Evolutionary conservation across 768 basidiomycete species (phyloP), one percentile per base, ranked within the genome.

Genomic region (Gymnopilus dilepis): DNA sequence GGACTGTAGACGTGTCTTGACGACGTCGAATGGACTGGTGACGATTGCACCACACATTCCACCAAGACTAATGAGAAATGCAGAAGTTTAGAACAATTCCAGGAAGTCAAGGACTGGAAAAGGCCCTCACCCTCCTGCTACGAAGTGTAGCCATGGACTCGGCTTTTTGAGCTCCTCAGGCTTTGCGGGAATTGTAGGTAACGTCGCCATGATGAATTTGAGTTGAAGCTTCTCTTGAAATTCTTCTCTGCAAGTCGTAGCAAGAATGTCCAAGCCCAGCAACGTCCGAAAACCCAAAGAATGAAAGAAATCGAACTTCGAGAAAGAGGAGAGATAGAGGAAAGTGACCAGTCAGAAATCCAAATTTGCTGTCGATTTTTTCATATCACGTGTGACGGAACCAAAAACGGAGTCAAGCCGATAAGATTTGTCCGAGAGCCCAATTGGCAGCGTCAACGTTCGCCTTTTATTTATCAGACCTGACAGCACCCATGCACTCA

Each of bases 21-120:
- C 95, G 31, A 99, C 95, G 75, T 99, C 97, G 69, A 99, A 97
- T 0, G 97, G 97, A 43, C 94, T 95, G 0, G 97, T 99, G 3
- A 98, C 89, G 61, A 97, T 91, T 17, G 95, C 95, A 33, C 97
- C 97, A 70, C 94, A 94, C 95, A 99, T 97, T 40, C 96, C 97
- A 24, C 97, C 97, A 17, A 98, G 79, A 21, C 97, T 98, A 58
- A 4, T 8, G 33, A n/a, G 21, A 30, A 38, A 63, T n/a, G 60
- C 63, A 28, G 17, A 7, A 28, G 40, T 62, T 19, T 61, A 38
- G 45, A 63, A 66, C 54, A 52, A 37, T 24, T 8, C 56, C 2
- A 38, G 40, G 53, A 1, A 12, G 6, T 9, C 21, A 60, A 58
- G 40, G 17, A 19, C 21, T 33, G 11, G 40, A 4, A 19, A 54